phyloP scores from a whole-genome alignment of 768 basidiomycete genomes.

The Sarcomyxa edulis region DNA sequence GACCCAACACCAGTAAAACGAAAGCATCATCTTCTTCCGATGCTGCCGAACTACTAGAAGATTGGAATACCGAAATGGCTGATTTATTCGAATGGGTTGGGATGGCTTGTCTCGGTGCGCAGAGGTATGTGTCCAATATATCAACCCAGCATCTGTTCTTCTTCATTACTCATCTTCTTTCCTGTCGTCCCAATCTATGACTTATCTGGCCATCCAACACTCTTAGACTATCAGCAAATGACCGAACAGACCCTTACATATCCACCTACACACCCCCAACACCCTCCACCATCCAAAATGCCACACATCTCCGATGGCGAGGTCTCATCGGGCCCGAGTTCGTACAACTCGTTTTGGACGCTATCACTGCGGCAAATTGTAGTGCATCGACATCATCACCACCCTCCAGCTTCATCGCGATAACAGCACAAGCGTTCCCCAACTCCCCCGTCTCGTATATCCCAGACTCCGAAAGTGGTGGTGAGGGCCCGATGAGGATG shows the following conservation, averaged over 20 bases:
- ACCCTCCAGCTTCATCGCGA: conserved; percentile 28
- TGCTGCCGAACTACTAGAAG: conserved; percentile 33
- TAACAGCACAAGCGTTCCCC: conserved; percentile 39
- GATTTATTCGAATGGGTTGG: conserved; percentile 71
- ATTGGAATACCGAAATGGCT: conserved; percentile 41
- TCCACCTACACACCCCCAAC: conserved; percentile 57
- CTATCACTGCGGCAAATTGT: conserved; percentile 12
- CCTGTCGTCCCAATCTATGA: not conserved
- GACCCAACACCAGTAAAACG: conserved; percentile 15
- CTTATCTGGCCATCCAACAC: not conserved
- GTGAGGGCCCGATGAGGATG: conserved; percentile 26
- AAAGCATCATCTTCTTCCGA: conserved; percentile 10
- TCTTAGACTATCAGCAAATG: conserved; percentile 53
- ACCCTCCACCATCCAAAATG: conserved; percentile 35
- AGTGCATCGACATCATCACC: not conserved
- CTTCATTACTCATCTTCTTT: conserved; percentile 2
- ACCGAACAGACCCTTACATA: conserved; percentile 65
- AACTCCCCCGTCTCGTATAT: conserved; percentile 49
- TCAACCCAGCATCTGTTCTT: not conserved
- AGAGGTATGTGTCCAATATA: conserved; percentile 50
- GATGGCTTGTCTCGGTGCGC: conserved; percentile 60
- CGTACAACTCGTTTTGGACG: conserved; percentile 45
- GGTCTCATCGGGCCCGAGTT: conserved; percentile 53
- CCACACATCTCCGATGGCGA: conserved; percentile 55
- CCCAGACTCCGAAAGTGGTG: conserved; percentile 15